Conservation (phyloP, 441 rosid species). For the Erysimum cheiri region DNA sequence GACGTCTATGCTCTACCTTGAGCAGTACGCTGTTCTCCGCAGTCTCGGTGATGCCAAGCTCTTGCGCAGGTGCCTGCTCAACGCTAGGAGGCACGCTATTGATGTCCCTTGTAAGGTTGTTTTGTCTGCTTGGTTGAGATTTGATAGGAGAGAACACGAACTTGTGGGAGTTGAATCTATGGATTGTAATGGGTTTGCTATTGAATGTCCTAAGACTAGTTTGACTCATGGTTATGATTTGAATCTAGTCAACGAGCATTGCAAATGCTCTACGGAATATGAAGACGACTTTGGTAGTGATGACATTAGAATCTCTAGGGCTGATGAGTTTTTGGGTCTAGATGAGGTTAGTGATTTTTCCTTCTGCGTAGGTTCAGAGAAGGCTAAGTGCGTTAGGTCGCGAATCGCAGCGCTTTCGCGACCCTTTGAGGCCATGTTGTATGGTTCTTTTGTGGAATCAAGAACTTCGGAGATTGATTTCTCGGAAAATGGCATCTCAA, state of each 20-base stretch:
- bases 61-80: conserved; percentile 58
- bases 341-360: conserved; percentile 57
- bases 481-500: conserved; percentile 56
- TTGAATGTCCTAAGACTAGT: conserved; percentile 69
- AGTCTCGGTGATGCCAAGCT: conserved; percentile 66
- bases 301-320: conserved; percentile 18
- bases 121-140: conserved; percentile 69
- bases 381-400: conserved; percentile 56
- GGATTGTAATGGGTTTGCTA: conserved; percentile 64
- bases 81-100: conserved; percentile 60
- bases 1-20: conserved; percentile 50
- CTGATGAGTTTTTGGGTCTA: conserved; percentile 44
- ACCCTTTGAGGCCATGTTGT: conserved; percentile 68
- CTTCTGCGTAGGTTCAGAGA: conserved; percentile 58
- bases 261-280: conserved; percentile 48
- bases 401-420: conserved; percentile 65
- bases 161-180: conserved; percentile 59
- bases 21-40: conserved; percentile 54
- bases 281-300: conserved; percentile 21
- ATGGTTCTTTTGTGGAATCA: conserved; percentile 65
- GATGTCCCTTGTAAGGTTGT: conserved; percentile 71
- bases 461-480: conserved; percentile 58
- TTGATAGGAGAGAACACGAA: conserved; percentile 70
- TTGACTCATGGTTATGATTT: conserved; percentile 55
- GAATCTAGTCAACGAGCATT: conserved; percentile 51